Percentiles rank a stretch among this genome's conserved stretches.
Evolutionary conservation across 345 rosid genomes (phyloP).

Genomic region (Populus deltoides): DNA sequence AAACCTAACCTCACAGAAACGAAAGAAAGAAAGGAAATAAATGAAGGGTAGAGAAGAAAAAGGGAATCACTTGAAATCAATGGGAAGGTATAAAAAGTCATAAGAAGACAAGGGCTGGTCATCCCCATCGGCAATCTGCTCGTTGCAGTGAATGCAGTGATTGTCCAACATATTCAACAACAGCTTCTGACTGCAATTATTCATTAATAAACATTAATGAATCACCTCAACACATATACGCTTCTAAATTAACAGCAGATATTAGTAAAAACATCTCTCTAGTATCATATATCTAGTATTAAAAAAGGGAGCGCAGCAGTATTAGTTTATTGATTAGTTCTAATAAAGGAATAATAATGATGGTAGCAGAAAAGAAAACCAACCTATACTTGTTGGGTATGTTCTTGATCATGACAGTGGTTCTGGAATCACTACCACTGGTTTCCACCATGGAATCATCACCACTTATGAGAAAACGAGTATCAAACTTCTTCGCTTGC

Average conservation of each 20-base stretch:
- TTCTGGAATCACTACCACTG: constrained; percentile 55
- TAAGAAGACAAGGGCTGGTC: constrained; percentile 68
- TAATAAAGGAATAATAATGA: background rate
- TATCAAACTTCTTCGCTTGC: constrained; percentile 41
- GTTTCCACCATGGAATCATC: constrained; percentile 53
- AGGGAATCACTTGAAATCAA: constrained; percentile 73
- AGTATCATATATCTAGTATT: background rate
- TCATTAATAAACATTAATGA: background rate
- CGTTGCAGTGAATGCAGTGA: constrained; percentile 89
- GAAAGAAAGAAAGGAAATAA: background rate
- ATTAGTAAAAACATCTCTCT: background rate
- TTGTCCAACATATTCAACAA: constrained; percentile 78
- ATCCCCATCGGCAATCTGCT: constrained; percentile 47
- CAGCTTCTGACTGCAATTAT: constrained; percentile 23
- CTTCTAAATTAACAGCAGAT: background rate
- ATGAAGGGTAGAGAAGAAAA: background rate
- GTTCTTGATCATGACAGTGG: constrained; percentile 98
- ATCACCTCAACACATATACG: background rate
- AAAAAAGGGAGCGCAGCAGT: background rate
- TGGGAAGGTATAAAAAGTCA: constrained; percentile 91
- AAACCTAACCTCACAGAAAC: background rate
- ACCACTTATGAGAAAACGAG: constrained; percentile 56
- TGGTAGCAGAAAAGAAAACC: background rate
- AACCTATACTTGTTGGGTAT: constrained; percentile 96
- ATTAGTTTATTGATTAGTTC: background rate